Evolutionary conservation across 768 basidiomycete genomes (phyloP), one percentile per base, ranked within the genome.

Genomic region (Hemileccinum rubropunctum): DNA sequence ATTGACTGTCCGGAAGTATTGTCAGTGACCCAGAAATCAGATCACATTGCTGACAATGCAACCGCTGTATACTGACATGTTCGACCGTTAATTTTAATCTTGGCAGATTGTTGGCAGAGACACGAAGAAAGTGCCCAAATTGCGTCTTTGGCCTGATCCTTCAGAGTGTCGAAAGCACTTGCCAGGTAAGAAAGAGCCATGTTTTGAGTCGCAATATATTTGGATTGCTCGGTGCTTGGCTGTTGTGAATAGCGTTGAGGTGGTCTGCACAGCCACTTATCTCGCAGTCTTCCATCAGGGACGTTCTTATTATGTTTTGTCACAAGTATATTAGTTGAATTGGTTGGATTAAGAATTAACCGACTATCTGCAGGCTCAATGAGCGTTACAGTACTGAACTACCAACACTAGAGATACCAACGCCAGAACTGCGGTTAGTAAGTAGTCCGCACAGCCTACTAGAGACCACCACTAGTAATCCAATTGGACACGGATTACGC

Each of bases 41-140:
- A 12, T 38, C 46, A 46, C 42, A 41, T 27, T 36, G 38, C n/a
- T 2, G 33, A 46, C 47, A 27, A 47, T 17, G 42, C 27, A 40
- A 52, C 43, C 28, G 18, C n/a, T n/a, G 47, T 14, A 42, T 49
- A 78, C 85, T 76, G 58, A 91, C 89, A 98, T 35, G 91, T 90
- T 58, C 95, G 81, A 33, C 95, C 95, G 59, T 95, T 97, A 53
- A 99, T 94, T 74, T 98, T 97, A 52, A 98, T 78, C 51, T 84
- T 91, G 14, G 92, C 86, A 38, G 90, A 80, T 64, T 83, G 86
- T 63, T 83, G 81, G 71, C 86, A 91, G 34, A 90, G 66, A 67
- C 90, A 91, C 11, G 87, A 87, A 0, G 91, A 83, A 21, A 95
- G 70, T 9, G 87, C 88, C 77, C 82, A 88, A 12, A 93, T 65